Base-by-base conservation (phyloP, 257 asterid genomes). In the Solanum commersonii region DNA sequence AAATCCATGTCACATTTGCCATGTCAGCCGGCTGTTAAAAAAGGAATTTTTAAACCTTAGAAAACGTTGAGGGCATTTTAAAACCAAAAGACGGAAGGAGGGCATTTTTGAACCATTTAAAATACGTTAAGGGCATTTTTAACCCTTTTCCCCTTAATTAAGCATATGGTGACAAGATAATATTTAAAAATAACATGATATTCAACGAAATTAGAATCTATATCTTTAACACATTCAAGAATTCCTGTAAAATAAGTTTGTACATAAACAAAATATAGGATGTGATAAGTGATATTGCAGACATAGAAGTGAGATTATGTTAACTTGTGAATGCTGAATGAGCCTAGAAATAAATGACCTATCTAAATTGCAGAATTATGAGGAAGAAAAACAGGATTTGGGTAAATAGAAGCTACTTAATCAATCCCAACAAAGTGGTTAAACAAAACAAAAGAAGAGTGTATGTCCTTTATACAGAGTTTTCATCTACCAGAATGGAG, bases 401-500 rank as follows among this genome's bases (percentile, higher is more conserved):
- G 84, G 84, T 76, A 76, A 76, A 6, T 6, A 76, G 34, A 76
- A 76, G 34, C 83, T 76, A 40, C 84, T 40, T 25, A 38, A 23
- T 37, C 1, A 38, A 23, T 37, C 52, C 20, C 59, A 20, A 12
- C 23, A 42, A 25, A 25, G 84, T n/a, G 25, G 15, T 42, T 25
- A 25, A 78, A 44, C 65, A 63, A 87, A 52, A 29, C 37, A 70
- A 71, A 37, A 71, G 11, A 33, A 49, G 14, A 29, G 46, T 25
- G n/a, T 25, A 42, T 78, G 52, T n/a, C 34, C 63, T 78, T 42
- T 40, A 40, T 40, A 77, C 84, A 40, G 37, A 78, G 31, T 83
- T 22, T 35, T 89, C 89, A 94, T 90, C 94, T 92, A 59, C 95
- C 95, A 63, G 86, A 83, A 18, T 65, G 88, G 6, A 93, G 87